Base-by-base conservation (phyloP, 2,329 filamentous ascomycete genomes). In the Fusarium camptoceras region DNA sequence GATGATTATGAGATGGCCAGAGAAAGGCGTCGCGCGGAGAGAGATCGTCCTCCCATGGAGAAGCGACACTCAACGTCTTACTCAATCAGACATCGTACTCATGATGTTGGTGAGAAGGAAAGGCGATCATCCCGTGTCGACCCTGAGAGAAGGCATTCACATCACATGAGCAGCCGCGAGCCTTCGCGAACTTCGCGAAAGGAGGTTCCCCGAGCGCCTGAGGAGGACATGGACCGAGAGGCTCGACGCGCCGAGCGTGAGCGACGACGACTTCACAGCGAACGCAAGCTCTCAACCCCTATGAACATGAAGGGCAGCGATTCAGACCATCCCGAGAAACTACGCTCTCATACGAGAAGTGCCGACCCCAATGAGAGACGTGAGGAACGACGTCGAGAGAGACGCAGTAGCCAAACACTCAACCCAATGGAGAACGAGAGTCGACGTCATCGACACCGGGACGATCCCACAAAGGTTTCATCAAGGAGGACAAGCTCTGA, bases 171-270 rank as follows among this genome's bases (percentile, higher is more conserved):
- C 12, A 64, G 61, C 4, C 51, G 61, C 2, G 61, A 64, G 6
- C 59, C 41, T n/a, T 64, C 61, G 22, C 51, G 61, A 41, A 27
- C 24, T 16, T 50, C 61, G 14, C 50, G 41, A 14, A 49, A 34
- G 8, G 50, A 64, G 10, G 12, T n/a, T n/a, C 39, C 25, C 28
- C 59, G 61, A 15, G 10, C 49, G 8, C 39, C 53, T 11, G 59
- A 50, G 2, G 61, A 64, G 2, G 44, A 58, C 10, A 46, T 27
- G 51, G 59, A 64, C 0, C n/a, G 59, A n/a, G 31, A 64, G 59
- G 61, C 59, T 12, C 59, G 59, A 20, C 63, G 59, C 43, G 61
- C 59, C 20, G 61, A 64, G 51, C 61, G 61, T 5, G 61, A 64
- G 59, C 61, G 61, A 4, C 61, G 61, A 30, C 43, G 59, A 22